Evolutionary conservation across 2,329 filamentous ascomycete species (phyloP), one percentile per base, ranked within the genome.

Genomic region (Verticillium klebahnii): DNA sequence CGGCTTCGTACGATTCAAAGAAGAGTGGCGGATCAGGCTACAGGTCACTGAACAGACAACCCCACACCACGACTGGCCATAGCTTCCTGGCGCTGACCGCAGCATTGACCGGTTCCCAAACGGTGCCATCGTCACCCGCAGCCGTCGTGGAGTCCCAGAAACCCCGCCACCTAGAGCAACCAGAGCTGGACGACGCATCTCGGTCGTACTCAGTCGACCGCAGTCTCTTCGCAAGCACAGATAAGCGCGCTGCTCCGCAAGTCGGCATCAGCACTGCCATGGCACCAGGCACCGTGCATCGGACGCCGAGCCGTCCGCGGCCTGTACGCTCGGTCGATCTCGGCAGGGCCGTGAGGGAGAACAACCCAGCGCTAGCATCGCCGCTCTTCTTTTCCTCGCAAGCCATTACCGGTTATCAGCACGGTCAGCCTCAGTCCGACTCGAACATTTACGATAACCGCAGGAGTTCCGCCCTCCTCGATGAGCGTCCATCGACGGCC

Each of bases 181-280:
- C 68, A 52, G 63, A 67, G 5, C 59, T 67, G n/a, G 82, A 85
- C 50, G 80, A 83, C 39, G 73, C 75, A 25, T 78, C 80, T 2
- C 81, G 88, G 39, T 83, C 85, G 5, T 82, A 81, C 36, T 91
- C 89, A 0, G 85, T 86, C 7, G 89, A 92, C 63, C 80, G 86
- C 52, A 81, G 82, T 66, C 66, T 84, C 2, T 87, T 89, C 59
- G 78, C 79, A 25, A 85, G 79, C 59, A 76, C 80, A 11, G 87
- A 91, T 69, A 87, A 89, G 66, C 87, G 89, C 63, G 84, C 83
- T 2, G 82, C 82, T 50, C 80, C 90, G 1, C 86, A 85, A 65
- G 80, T 92, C 2, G 85, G 84, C 4, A 68, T 92, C 31, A 90
- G 83, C 70, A 85, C 82, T 4, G 81, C 86, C 1, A 77, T 83